phyloP scores from a whole-genome alignment of 306 rosid genomes.

The Prunus kanzakura region DNA sequence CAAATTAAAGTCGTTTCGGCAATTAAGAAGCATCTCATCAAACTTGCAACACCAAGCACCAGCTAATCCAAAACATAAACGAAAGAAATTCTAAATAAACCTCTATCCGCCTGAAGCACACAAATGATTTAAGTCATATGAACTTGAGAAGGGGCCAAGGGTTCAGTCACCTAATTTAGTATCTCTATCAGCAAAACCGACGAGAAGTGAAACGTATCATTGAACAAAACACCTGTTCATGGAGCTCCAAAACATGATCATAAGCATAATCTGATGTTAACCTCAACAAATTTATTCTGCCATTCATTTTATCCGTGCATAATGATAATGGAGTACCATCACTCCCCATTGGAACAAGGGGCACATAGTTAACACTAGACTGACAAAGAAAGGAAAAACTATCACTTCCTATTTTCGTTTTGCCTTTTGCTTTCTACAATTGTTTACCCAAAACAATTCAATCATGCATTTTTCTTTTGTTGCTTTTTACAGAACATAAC shows the following conservation, averaged over 20 bases:
- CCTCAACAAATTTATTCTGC: neutral
- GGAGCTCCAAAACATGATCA: neutral
- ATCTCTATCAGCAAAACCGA: neutral
- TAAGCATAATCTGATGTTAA: neutral
- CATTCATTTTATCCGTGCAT: neutral
- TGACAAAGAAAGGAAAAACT: neutral
- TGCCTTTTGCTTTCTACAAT: no score
- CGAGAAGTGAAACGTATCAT: neutral
- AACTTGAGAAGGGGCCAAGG: neutral
- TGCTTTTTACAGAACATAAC: neutral
- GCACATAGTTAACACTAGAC: neutral
- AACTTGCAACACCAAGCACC: neutral
- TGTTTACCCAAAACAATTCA: neutral
- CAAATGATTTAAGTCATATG: neutral
- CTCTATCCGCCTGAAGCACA: neutral
- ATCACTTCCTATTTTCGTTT: no score
- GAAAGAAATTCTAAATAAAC: neutral
- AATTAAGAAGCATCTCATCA: constrained; percentile 3
- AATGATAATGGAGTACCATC: neutral
- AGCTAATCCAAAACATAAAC: neutral
- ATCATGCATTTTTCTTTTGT: neutral
- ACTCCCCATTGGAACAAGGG: neutral
- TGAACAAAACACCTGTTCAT: neutral
- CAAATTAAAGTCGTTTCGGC: neutral
- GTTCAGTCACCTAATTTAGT: neutral